Percentiles rank a stretch among this genome's conserved stretches.
Conservation (phyloP, 441 rosid species). For the Corymbia calophylla region DNA sequence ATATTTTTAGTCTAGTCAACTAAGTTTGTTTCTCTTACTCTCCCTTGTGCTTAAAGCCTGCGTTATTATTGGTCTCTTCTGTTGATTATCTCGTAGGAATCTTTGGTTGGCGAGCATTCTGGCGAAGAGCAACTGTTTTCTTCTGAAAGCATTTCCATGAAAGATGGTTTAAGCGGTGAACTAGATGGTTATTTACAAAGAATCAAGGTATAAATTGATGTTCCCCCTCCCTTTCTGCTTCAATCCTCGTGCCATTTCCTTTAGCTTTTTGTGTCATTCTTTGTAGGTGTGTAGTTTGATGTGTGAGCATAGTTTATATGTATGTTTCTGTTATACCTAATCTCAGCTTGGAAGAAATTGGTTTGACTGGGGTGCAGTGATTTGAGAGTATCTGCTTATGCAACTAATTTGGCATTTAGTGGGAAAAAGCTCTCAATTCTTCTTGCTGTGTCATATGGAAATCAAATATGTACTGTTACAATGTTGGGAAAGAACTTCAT, state of each 20-base stretch:
- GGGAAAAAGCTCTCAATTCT: not conserved
- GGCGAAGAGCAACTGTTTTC: constrained; percentile 28
- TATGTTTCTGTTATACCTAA: not conserved
- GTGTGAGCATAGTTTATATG: not conserved
- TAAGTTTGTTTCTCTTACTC: not conserved
- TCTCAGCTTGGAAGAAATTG: not conserved
- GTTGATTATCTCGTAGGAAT: constrained; percentile 7
- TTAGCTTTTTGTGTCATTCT: not conserved
- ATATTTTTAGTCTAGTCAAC: not conserved
- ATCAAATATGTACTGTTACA: not conserved
- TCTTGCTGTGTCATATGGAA: not conserved
- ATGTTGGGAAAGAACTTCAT: not conserved
- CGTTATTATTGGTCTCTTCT: not conserved
- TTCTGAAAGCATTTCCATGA: constrained; percentile 29
- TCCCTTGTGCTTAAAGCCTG: not conserved
- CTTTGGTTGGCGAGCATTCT: constrained; percentile 21
- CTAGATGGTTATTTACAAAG: constrained; percentile 57
- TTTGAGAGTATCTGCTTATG: not conserved
- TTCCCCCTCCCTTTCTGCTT: not conserved
- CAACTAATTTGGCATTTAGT: not conserved
- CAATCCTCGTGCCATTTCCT: not conserved
- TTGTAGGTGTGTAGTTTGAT: not conserved
- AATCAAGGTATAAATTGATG: constrained; percentile 55
- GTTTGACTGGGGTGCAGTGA: not conserved
- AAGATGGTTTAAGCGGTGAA: constrained; percentile 54